Evolutionary conservation across 192 early-diverging fungal genomes (phyloP).

Genomic region (Coemansia sp.): DNA sequence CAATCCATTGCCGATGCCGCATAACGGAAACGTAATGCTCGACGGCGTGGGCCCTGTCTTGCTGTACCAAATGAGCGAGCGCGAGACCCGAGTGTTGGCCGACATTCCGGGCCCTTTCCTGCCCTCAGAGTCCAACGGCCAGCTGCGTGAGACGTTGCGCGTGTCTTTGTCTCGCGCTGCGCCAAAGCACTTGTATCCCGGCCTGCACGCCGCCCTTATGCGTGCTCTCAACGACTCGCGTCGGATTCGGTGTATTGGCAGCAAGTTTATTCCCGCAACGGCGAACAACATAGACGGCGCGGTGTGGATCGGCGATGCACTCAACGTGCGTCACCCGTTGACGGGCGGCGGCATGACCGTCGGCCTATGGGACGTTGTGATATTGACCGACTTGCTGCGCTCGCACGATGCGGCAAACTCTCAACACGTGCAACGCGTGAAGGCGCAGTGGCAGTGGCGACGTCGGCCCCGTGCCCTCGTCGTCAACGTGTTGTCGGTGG

Average conservation of each 20-base stretch:
- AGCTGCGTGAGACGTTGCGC: constrained; percentile 28
- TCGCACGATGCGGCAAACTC: background rate
- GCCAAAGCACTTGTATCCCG: constrained; percentile 67
- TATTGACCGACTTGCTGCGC: constrained; percentile 58
- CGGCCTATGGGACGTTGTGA: constrained; percentile 86
- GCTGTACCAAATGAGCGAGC: constrained; percentile 85
- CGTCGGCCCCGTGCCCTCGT: constrained; percentile 66
- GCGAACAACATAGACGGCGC: constrained; percentile 70
- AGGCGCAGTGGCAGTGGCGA: constrained; percentile 71
- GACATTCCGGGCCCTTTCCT: constrained; percentile 85
- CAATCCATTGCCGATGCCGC: constrained; percentile 68
- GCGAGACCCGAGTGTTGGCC: constrained; percentile 85
- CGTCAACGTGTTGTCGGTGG: constrained; percentile 90
- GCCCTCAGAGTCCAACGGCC: constrained; percentile 63
- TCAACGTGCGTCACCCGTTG: constrained; percentile 94
- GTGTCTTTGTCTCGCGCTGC: constrained; percentile 63
- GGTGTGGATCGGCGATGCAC: constrained; percentile 88
- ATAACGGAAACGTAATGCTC: constrained; percentile 92
- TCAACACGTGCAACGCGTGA: constrained; percentile 27
- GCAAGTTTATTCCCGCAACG: constrained; percentile 83
- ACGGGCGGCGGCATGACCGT: constrained; percentile 98
- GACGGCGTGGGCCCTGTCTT: constrained; percentile 82
- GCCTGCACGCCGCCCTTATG: constrained; percentile 59
- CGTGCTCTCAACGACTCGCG: constrained; percentile 63
- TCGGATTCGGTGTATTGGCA: constrained; percentile 83